These are phyloP conservation scores for Hexamita inflata DNA, from an alignment of 208 protist species.

Conservation along the genomic window DNA sequence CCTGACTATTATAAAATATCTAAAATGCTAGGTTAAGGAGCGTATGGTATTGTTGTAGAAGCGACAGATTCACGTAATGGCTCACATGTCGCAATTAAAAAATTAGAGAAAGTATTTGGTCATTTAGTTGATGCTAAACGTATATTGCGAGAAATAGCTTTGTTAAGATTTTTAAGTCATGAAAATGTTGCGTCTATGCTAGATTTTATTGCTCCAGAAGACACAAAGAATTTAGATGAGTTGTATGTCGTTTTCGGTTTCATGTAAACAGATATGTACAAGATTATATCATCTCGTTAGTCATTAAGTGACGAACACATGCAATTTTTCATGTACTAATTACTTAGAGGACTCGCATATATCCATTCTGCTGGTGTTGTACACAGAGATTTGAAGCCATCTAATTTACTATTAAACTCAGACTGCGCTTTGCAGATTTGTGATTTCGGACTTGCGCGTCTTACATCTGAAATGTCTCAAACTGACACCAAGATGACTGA, in stretches of 20 bases:
- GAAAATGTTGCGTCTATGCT: constrained; percentile 54
- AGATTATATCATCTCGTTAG: constrained; percentile 73
- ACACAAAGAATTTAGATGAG: constrained; percentile 41
- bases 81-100: constrained; percentile 83
- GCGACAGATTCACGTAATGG: constrained; percentile 1
- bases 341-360: constrained; percentile 50
- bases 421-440: constrained; percentile 69
- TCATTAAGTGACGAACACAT: constrained; percentile 79
- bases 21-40: constrained; percentile 5
- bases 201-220: constrained; percentile 21
- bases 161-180: constrained; percentile 73
- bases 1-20: constrained; percentile 21
- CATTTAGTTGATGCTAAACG: constrained; percentile 78
- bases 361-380: constrained; percentile 39
- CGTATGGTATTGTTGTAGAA: constrained; percentile 28
- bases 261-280: constrained; percentile 85
- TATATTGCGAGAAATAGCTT: constrained; percentile 80
- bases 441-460: constrained; percentile 87
- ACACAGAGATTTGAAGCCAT: constrained; percentile 43
- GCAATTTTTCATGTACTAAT: constrained; percentile 93
- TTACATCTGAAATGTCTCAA: constrained; percentile 57
- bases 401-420: constrained; percentile 47
- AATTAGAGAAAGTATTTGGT: constrained; percentile 73
- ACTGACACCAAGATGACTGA: constrained; percentile 66
- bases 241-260: constrained; percentile 52